phyloP scores from a whole-genome alignment of 176 grass and related monocot species.

The Saccharum spontaneum region DNA sequence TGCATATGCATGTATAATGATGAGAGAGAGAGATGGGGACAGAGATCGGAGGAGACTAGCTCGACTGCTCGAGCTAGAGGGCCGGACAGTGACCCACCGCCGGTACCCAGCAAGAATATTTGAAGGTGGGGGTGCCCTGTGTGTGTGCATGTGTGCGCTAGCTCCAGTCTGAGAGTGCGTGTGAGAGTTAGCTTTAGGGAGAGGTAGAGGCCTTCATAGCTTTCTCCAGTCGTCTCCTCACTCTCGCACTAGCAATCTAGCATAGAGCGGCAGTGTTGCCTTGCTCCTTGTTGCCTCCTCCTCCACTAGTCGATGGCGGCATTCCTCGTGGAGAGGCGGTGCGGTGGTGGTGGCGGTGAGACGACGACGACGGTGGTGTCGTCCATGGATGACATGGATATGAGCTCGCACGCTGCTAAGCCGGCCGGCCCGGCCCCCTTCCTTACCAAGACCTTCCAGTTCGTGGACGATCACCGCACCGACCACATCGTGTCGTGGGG shows the following conservation, averaged over 20 bases:
- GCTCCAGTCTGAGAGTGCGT: slow-evolving; percentile 7
- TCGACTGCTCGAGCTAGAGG: slow-evolving; percentile 22
- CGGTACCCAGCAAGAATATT: slow-evolving; percentile 32
- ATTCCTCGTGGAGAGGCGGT: slow-evolving; percentile 45
- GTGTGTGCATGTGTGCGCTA: slow-evolving; percentile 7
- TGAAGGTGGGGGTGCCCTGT: slow-evolving; percentile 3
- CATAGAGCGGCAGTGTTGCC: not conserved
- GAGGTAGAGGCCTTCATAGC: not conserved
- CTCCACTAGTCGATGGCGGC: not conserved
- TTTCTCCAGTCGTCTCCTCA: not conserved
- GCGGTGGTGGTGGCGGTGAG: slow-evolving; percentile 1
- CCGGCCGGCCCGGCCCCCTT: slow-evolving; percentile 67
- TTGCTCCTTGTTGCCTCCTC: not conserved
- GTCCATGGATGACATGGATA: slow-evolving; percentile 41
- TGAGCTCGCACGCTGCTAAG: slow-evolving; percentile 27
- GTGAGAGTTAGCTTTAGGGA: slow-evolving; percentile 32
- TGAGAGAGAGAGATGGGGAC: slow-evolving; percentile 21
- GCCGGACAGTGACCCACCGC: slow-evolving; percentile 28
- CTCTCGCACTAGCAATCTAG: not conserved
- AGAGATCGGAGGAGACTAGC: slow-evolving; percentile 10
- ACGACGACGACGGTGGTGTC: not conserved
- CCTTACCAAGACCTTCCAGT: slow-evolving; percentile 82
- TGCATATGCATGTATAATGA: slow-evolving; percentile 45
- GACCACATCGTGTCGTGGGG: slow-evolving; percentile 88
- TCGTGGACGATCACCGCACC: slow-evolving; percentile 74